Evolutionary conservation across 2,329 filamentous ascomycete genomes (phyloP).

Genomic region (Beauveria medogensis): DNA sequence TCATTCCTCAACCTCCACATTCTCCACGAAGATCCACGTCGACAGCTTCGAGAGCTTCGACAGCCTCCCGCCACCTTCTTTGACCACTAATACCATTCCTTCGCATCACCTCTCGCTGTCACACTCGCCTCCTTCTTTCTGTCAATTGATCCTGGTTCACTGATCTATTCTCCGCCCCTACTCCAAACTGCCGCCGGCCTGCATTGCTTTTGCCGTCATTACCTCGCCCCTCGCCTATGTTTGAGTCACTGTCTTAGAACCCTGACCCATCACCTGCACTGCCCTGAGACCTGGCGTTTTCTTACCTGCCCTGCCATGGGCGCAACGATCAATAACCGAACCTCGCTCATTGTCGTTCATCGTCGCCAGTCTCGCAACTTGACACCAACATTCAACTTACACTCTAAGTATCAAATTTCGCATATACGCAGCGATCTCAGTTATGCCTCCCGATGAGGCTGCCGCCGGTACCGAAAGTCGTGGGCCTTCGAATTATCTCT

Average conservation of each 20-base stretch:
- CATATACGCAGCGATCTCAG: neutral
- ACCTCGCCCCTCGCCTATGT: conserved; percentile 6
- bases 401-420: neutral
- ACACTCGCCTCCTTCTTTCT: neutral
- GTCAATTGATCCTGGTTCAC: neutral
- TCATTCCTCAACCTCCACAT: neutral
- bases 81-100: neutral
- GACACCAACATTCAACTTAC: neutral
- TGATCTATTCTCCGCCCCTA: neutral
- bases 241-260: conserved; percentile 10
- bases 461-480: neutral
- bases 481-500: conserved; percentile 7
- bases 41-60: neutral
- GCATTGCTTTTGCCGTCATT: conserved; percentile 2
- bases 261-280: neutral
- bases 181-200: neutral
- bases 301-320: conserved; percentile 9
- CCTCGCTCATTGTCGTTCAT: conserved; percentile 2
- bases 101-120: neutral
- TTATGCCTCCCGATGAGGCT: conserved; percentile 9
- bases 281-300: neutral
- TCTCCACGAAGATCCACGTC: neutral
- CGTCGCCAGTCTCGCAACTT: neutral
- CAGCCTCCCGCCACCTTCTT: neutral
- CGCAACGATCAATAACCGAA: conserved; percentile 3